phyloP scores from a whole-genome alignment of 2,329 filamentous ascomycete genomes.

The Microthyrium microscopicum region DNA sequence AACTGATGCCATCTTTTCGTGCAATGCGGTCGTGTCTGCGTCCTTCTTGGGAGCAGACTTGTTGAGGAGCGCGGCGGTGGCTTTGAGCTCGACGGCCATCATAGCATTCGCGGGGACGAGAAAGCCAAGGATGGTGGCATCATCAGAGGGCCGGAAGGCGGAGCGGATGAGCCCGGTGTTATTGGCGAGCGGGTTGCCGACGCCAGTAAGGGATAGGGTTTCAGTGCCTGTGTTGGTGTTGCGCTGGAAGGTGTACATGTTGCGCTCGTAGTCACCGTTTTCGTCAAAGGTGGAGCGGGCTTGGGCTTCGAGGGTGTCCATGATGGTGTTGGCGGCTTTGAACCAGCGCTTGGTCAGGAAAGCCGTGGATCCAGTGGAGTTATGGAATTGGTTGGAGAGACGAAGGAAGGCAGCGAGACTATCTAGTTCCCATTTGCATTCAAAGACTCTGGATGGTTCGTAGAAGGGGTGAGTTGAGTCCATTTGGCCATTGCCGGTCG shows the following conservation, averaged over 20 bases:
- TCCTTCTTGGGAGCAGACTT: slow-evolving; percentile 12
- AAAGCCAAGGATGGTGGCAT: slow-evolving; percentile 85
- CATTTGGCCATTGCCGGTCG: slow-evolving; percentile 62
- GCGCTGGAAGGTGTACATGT: slow-evolving; percentile 78
- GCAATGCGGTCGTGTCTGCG: slow-evolving; percentile 28
- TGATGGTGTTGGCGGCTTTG: slow-evolving; percentile 54
- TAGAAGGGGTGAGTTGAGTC: slow-evolving; percentile 77
- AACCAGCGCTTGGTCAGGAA: slow-evolving; percentile 72
- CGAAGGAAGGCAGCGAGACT: slow-evolving; percentile 84
- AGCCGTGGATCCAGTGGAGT: slow-evolving; percentile 57
- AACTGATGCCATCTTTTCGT: slow-evolving; percentile 35
- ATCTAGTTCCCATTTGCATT: slow-evolving; percentile 98
- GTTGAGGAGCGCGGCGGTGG: slow-evolving; percentile 57
- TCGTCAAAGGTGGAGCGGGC: slow-evolving; percentile 65
- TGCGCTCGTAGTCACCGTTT: slow-evolving; percentile 47
- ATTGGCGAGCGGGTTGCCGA: slow-evolving; percentile 79
- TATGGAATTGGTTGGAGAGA: slow-evolving; percentile 71
- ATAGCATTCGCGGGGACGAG: slow-evolving; percentile 93
- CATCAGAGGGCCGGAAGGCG: slow-evolving; percentile 87
- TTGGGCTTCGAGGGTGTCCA: slow-evolving; percentile 62
- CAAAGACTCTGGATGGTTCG: slow-evolving; percentile 73
- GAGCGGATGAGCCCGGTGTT: slow-evolving; percentile 77
- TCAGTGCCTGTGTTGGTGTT: slow-evolving; percentile 71
- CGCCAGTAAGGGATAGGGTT: slow-evolving; percentile 63
- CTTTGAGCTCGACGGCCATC: slow-evolving; percentile 78